These are phyloP conservation scores for Pseudocercospora macadamiae DNA, from an alignment of 2,329 filamentous ascomycete genomes.

Conservation along the genomic window DNA sequence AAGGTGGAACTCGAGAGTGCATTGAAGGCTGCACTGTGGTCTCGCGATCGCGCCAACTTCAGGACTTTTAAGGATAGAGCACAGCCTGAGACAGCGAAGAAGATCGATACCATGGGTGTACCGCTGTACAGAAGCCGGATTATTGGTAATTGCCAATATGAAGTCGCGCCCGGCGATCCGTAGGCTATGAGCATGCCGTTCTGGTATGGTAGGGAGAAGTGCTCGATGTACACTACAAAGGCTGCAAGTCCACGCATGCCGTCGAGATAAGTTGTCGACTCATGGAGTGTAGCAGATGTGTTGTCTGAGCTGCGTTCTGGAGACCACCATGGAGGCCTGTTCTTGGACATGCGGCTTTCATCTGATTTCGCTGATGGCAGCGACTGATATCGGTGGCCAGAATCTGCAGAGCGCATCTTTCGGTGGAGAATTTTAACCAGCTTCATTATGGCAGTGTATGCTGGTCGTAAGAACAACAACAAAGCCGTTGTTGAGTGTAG, in stretches of 20 bases:
- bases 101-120: background rate
- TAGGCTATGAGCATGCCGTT: background rate
- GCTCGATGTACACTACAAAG: slow-evolving; percentile 65
- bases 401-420: too few relatives aligned
- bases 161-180: background rate
- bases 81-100: slow-evolving; percentile 12
- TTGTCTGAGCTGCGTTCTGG: too few relatives aligned
- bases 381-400: background rate
- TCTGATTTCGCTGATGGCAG: background rate
- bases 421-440: too few relatives aligned
- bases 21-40: background rate
- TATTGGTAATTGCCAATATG: background rate
- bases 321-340: too few relatives aligned
- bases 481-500: too few relatives aligned
- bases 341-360: too few relatives aligned
- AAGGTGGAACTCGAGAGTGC: slow-evolving; percentile 5
- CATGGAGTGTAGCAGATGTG: too few relatives aligned
- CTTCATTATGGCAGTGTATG: too few relatives aligned
- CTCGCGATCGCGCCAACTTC: background rate
- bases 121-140: background rate
- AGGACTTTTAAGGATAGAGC: background rate
- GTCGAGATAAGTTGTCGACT: slow-evolving; percentile 60
- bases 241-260: slow-evolving; percentile 67
- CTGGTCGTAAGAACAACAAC: too few relatives aligned
- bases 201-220: slow-evolving; percentile 34